phyloP scores from a whole-genome alignment of 768 basidiomycete species.

The Tulasnella sp. region DNA sequence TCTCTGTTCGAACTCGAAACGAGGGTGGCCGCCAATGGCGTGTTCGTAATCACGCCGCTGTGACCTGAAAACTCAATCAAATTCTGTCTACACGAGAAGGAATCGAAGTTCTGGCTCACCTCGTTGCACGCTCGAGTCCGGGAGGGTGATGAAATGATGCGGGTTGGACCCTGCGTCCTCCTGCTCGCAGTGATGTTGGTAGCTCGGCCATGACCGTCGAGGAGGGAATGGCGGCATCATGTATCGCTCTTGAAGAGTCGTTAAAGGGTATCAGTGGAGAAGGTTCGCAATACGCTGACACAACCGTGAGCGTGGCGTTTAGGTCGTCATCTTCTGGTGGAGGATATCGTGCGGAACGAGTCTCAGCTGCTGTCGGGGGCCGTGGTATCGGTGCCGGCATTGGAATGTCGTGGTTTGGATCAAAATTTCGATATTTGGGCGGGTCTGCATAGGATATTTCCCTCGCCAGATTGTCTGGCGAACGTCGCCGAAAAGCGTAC shows the following conservation, averaged over 20 bases:
- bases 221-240: neutral
- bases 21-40: neutral
- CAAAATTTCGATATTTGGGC: neutral
- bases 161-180: neutral
- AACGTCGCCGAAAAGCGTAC: neutral
- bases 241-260: neutral
- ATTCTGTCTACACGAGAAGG: neutral
- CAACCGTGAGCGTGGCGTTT: neutral
- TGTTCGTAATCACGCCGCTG: neutral
- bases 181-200: slow-evolving; percentile 2
- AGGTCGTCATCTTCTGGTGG: neutral
- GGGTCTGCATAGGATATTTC: neutral
- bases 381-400: neutral
- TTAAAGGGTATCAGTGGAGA: slow-evolving; percentile 1
- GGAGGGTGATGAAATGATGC: neutral
- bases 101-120: neutral
- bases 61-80: neutral
- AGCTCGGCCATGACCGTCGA: neutral
- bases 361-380: neutral
- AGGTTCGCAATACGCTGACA: slow-evolving; percentile 6
- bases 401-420: neutral
- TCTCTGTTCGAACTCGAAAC: neutral
- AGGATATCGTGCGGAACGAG: neutral
- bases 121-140: neutral
- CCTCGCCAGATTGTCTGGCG: neutral